Evolutionary conservation across 2,329 filamentous ascomycete genomes (phyloP), one percentile per base, ranked within the genome.

Genomic region (Aspergillus transmontanensis): DNA sequence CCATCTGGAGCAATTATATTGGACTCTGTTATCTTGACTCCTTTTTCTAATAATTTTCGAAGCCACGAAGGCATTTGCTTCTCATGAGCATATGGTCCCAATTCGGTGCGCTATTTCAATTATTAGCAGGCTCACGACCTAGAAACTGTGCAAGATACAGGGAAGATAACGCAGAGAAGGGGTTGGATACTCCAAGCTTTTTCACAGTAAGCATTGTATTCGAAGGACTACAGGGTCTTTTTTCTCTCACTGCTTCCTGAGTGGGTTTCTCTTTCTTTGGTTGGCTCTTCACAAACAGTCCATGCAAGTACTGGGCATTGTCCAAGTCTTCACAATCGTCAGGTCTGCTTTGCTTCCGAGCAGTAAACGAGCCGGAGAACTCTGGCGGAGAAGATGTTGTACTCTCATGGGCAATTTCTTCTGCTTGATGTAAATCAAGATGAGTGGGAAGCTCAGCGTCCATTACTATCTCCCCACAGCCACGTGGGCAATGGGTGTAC

Each of bases 1-100:
- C 83, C 83, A 66, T 82, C 78, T 1, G 75, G 57, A 32, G 78
- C 75, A 19, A 85, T 75, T 67, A 75, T 77, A 79, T 87, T 88
- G 58, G 82, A 77, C n/a, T 82, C 81, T 32, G 81, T 84, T 39
- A 85, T 79, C 59, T 85, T 85, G 14, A 86, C 85, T 19, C 87
- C 84, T 48, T 82, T 84, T 65, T 88, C 81, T 1, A 94, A 82
- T 66, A 91, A 79, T 16, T 82, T 81, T 19, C 85, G 82, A 1
- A 94, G 83, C 87, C 87, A 90, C 10, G 82, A 78, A 0, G 91
- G 91, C 91, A 94, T 94, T 68, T 86, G 83, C 46, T 88, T 86
- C 75, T 94, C 91, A 68, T 91, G 82, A 1, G 90, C 90, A 76
- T 90, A 88, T 30, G 87, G 87, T 0, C 91, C 91, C 16, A 94